Evolutionary conservation across 768 basidiomycete genomes (phyloP).

Genomic region (Rhizopogon salebrosus): DNA sequence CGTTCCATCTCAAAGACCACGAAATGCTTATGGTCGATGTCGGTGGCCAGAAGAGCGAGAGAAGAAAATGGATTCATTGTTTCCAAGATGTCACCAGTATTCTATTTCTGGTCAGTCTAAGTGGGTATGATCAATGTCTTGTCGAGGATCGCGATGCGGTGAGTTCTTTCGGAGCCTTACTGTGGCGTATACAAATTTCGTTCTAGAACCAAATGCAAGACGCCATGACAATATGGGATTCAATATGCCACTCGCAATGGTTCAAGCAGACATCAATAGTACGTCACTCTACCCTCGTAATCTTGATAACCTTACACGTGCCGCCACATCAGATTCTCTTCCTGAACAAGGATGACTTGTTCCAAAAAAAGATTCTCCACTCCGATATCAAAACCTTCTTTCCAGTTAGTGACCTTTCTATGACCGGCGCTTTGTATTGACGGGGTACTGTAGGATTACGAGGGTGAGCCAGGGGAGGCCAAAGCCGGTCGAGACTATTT

Average conservation of each 20-base stretch:
- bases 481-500: constrained; percentile 86
- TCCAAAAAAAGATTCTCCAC: constrained; percentile 71
- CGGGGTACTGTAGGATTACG: constrained; percentile 62
- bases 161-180: constrained; percentile 24
- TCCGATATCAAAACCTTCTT: constrained; percentile 89
- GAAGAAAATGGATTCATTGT: constrained; percentile 92
- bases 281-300: constrained; percentile 20
- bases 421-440: constrained; percentile 2
- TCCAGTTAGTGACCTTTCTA: constrained; percentile 47
- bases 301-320: neutral
- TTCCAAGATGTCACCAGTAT: constrained; percentile 95
- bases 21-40: constrained; percentile 94
- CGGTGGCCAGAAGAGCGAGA: constrained; percentile 89
- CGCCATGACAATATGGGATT: constrained; percentile 98
- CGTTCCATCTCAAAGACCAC: constrained; percentile 72
- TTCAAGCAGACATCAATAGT: constrained; percentile 93
- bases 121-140: constrained; percentile 91
- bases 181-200: constrained; percentile 1
- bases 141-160: constrained; percentile 91
- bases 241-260: constrained; percentile 97
- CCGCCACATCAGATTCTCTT: constrained; percentile 72
- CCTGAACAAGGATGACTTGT: constrained; percentile 94
- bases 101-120: constrained; percentile 84
- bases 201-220: constrained; percentile 96
- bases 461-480: constrained; percentile 70